phyloP scores from a whole-genome alignment of 2,329 filamentous ascomycete genomes.

The Camillea tinctor region DNA sequence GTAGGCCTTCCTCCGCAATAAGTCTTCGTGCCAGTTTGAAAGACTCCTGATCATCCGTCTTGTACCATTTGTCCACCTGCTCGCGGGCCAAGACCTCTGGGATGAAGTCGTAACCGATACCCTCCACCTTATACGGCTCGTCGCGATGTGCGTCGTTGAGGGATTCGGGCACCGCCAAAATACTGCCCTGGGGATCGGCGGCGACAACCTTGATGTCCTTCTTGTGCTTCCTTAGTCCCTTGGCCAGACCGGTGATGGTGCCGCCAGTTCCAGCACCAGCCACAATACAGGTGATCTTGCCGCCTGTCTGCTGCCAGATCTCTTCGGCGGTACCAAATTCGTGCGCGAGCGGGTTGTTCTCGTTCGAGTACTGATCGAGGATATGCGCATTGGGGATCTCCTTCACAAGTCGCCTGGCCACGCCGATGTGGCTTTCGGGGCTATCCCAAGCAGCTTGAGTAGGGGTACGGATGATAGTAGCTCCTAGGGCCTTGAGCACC shows the following conservation, averaged over 20 bases:
- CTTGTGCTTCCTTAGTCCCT: conserved; percentile 85
- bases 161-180: conserved; percentile 76
- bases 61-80: conserved; percentile 92
- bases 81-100: conserved; percentile 85
- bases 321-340: conserved; percentile 94
- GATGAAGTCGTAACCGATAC: conserved; percentile 98
- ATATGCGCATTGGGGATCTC: conserved; percentile 97
- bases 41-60: conserved; percentile 90
- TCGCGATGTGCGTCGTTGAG: conserved; percentile 81
- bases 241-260: conserved; percentile 86
- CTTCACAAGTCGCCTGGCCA: conserved; percentile 84
- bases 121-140: conserved; percentile 93
- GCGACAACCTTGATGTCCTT: conserved; percentile 82
- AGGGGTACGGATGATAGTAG: conserved; percentile 95
- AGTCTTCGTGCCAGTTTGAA: conserved; percentile 87
- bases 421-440: conserved; percentile 95
- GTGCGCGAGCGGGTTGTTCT: conserved; percentile 89
- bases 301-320: conserved; percentile 88
- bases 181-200: conserved; percentile 88
- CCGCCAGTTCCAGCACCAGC: conserved; percentile 94
- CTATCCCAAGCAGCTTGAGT: conserved; percentile 93
- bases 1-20: conserved; percentile 89
- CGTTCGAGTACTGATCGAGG: conserved; percentile 91
- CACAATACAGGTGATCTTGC: conserved; percentile 78
- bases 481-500: conserved; percentile 87